Percentiles rank a stretch among this genome's conserved stretches.
phyloP scores from a whole-genome alignment of 495 filamentous ascomycete species.

The Letharia columbiana region DNA sequence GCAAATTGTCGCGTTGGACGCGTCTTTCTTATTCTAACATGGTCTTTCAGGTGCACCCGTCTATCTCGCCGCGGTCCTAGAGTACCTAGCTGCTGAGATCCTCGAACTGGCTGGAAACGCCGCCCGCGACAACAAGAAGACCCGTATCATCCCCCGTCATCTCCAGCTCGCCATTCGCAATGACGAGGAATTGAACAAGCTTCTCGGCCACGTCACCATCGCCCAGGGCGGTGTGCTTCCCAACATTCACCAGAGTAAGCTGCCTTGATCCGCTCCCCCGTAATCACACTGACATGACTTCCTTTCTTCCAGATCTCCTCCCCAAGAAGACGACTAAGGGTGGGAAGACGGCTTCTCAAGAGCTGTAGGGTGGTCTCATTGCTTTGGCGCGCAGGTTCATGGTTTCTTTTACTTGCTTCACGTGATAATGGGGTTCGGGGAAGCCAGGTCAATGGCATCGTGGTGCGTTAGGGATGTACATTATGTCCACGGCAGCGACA shows the following conservation, averaged over 20 bases:
- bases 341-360: constrained; percentile 84
- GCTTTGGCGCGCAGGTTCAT: constrained; percentile 30
- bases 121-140: constrained; percentile 99
- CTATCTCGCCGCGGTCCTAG: constrained; percentile 94
- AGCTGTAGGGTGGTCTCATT: constrained; percentile 59
- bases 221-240: constrained; percentile 98
- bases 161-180: constrained; percentile 99
- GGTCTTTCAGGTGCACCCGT: constrained; percentile 69
- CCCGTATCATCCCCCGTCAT: constrained; percentile 98
- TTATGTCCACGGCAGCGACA: constrained; percentile 70
- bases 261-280: constrained; percentile 20
- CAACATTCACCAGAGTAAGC: constrained; percentile 97
- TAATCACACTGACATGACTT: constrained; percentile 26
- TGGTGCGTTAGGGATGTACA: constrained; percentile 76
- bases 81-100: constrained; percentile 97
- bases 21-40: constrained; percentile 28
- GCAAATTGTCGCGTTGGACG: background rate
- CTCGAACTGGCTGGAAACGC: constrained; percentile 97
- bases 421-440: constrained; percentile 88
- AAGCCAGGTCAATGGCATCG: constrained; percentile 66
- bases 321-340: constrained; percentile 96
- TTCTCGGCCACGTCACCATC: constrained; percentile 97
- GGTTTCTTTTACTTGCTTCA: constrained; percentile 47
- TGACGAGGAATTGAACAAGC: constrained; percentile 99
- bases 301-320: constrained; percentile 61